phyloP scores from a whole-genome alignment of 1,284 basidiomycete species.

The Dichomitus squalens region DNA sequence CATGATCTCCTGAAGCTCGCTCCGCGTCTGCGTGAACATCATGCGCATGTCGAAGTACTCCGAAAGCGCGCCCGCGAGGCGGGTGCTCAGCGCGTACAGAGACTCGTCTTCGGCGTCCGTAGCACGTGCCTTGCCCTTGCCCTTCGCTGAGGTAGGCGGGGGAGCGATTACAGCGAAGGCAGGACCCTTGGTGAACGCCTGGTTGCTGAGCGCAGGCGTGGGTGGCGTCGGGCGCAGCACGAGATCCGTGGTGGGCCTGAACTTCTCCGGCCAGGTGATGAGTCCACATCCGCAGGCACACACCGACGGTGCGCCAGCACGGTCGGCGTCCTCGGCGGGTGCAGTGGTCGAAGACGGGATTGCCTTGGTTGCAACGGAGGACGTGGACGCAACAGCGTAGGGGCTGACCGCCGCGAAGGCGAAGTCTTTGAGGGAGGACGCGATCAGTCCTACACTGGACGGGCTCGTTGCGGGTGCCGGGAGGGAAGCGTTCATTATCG shows the following conservation, averaged over 20 bases:
- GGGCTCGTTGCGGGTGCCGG: slow-evolving; percentile 41
- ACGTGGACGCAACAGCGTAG: slow-evolving; percentile 39
- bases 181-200: slow-evolving; percentile 29
- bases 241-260: slow-evolving; percentile 39
- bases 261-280: slow-evolving; percentile 38
- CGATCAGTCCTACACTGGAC: slow-evolving; percentile 37
- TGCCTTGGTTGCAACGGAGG: slow-evolving; percentile 22
- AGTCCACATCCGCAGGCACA: slow-evolving; percentile 35
- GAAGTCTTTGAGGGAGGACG: slow-evolving; percentile 54
- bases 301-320: slow-evolving; percentile 25
- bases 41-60: slow-evolving; percentile 53
- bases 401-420: slow-evolving; percentile 58
- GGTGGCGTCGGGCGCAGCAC: slow-evolving; percentile 40
- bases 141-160: slow-evolving; percentile 15
- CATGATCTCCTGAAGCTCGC: slow-evolving; percentile 59
- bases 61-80: slow-evolving; percentile 49
- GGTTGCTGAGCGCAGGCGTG: slow-evolving; percentile 28
- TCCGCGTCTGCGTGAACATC: slow-evolving; percentile 43
- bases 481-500: slow-evolving; percentile 23
- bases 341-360: slow-evolving; percentile 20
- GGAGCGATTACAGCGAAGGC: slow-evolving; percentile 29
- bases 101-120: slow-evolving; percentile 30
- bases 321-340: slow-evolving; percentile 4
- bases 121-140: slow-evolving; percentile 26
- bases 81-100: slow-evolving; percentile 43